A percentile compares a stretch with the other conserved stretches of the same genome.
Evolutionary conservation across 768 basidiomycete species (phyloP).

Genomic region (Hericium rajendrae): DNA sequence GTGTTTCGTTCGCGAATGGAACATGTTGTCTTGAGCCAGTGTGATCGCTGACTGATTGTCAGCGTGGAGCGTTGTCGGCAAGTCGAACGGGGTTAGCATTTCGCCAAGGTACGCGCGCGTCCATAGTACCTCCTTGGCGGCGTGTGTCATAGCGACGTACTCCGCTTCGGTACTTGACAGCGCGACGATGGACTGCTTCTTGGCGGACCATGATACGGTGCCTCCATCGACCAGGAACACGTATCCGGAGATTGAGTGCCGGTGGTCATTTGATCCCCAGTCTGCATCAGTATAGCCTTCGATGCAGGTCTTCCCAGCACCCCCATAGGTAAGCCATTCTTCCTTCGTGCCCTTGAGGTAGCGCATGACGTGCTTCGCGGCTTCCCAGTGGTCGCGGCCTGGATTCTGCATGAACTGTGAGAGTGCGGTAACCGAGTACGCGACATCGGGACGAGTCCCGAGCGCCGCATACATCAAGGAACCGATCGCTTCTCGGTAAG

Average conservation of each 20-base stretch:
- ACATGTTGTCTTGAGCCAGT: neutral
- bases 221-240: conserved; percentile 24
- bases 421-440: conserved; percentile 24
- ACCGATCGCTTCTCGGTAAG: conserved; percentile 22
- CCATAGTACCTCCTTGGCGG: conserved; percentile 29
- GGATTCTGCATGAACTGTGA: conserved; percentile 27
- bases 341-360: conserved; percentile 29
- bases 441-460: conserved; percentile 30
- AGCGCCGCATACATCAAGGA: conserved; percentile 26
- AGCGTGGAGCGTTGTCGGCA: neutral
- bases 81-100: conserved; percentile 1
- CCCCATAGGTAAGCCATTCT: conserved; percentile 12
- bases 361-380: conserved; percentile 27
- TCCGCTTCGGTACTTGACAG: conserved; percentile 35
- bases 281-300: conserved; percentile 20
- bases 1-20: conserved; percentile 1
- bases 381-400: conserved; percentile 25
- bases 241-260: conserved; percentile 22
- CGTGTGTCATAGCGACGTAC: conserved; percentile 30
- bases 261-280: conserved; percentile 17
- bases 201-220: conserved; percentile 30
- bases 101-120: conserved; percentile 16
- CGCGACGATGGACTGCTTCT: conserved; percentile 29
- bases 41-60: neutral
- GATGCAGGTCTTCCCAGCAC: neutral